Evolutionary conservation across 768 basidiomycete genomes (phyloP).

Genomic region (Lyophyllum atratum): DNA sequence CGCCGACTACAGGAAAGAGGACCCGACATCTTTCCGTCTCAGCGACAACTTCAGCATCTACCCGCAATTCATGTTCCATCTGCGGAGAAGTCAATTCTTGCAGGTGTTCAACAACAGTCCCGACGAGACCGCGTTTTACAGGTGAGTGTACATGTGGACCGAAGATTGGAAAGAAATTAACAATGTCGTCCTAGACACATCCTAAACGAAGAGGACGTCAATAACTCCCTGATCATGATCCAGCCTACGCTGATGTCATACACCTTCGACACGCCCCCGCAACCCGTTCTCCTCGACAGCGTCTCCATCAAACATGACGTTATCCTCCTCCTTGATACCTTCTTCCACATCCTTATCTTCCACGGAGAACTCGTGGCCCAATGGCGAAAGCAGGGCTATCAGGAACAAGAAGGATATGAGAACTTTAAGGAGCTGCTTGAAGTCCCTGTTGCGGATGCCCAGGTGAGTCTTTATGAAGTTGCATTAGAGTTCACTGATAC

Average conservation of each 20-base stretch:
- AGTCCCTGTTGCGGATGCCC: slow-evolving; percentile 84
- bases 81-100: slow-evolving; percentile 95
- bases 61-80: slow-evolving; percentile 99
- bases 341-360: slow-evolving; percentile 99
- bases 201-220: slow-evolving; percentile 96
- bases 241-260: slow-evolving; percentile 99
- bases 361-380: slow-evolving; percentile 96
- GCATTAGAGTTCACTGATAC: no score
- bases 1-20: slow-evolving; percentile 98
- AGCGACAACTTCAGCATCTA: slow-evolving; percentile 98
- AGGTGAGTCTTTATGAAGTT: no score
- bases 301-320: slow-evolving; percentile 98
- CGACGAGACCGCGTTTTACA: slow-evolving; percentile 98
- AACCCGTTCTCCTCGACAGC: slow-evolving; percentile 95
- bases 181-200: slow-evolving; percentile 63
- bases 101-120: slow-evolving; percentile 99
- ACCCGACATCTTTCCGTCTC: slow-evolving; percentile 90
- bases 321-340: slow-evolving; percentile 94
- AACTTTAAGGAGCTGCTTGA: slow-evolving; percentile 96
- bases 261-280: slow-evolving; percentile 86
- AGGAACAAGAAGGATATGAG: slow-evolving; percentile 98
- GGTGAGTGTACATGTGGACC: slow-evolving; percentile 46
- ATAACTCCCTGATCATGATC: slow-evolving; percentile 99
- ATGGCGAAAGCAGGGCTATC: slow-evolving; percentile 98
- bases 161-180: neutral